Evolutionary conservation across 768 basidiomycete species (phyloP).

Genomic region (Agrocybe pediades): DNA sequence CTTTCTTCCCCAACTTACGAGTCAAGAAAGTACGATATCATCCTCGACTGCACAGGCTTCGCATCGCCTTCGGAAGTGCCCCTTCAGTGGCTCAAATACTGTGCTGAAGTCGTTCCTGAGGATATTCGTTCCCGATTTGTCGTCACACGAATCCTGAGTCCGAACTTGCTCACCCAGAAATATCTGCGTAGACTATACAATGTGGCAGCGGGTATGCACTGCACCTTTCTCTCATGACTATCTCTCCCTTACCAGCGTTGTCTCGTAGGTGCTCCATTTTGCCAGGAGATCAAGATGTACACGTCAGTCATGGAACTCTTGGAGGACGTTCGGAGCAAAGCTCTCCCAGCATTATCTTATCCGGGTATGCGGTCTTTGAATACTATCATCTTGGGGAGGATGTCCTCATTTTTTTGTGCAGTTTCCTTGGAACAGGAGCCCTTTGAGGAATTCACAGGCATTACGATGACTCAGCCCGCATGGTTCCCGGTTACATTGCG

Average conservation of each 20-base stretch:
- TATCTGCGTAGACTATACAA: constrained; percentile 81
- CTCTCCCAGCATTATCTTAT: constrained; percentile 47
- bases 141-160: constrained; percentile 69
- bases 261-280: constrained; percentile 51
- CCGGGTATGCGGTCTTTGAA: constrained; percentile 45
- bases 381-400: constrained; percentile 4
- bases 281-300: constrained; percentile 56
- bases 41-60: constrained; percentile 84
- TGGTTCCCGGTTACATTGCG: constrained; percentile 73
- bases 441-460: constrained; percentile 54
- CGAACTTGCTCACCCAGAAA: constrained; percentile 68
- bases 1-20: constrained; percentile 49
- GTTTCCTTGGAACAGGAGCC: constrained; percentile 66
- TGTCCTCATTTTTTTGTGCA: constrained; percentile 31
- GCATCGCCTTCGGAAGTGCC: constrained; percentile 76
- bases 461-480: constrained; percentile 68
- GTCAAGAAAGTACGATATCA: constrained; percentile 62
- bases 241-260: not conserved
- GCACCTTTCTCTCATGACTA: not conserved
- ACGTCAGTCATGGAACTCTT: constrained; percentile 64
- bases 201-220: constrained; percentile 51
- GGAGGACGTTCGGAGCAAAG: constrained; percentile 52
- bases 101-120: constrained; percentile 70
- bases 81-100: constrained; percentile 78
- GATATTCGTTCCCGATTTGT: constrained; percentile 68